phyloP scores from a whole-genome alignment of 768 basidiomycete genomes.

The Tephrocybe sp. region DNA sequence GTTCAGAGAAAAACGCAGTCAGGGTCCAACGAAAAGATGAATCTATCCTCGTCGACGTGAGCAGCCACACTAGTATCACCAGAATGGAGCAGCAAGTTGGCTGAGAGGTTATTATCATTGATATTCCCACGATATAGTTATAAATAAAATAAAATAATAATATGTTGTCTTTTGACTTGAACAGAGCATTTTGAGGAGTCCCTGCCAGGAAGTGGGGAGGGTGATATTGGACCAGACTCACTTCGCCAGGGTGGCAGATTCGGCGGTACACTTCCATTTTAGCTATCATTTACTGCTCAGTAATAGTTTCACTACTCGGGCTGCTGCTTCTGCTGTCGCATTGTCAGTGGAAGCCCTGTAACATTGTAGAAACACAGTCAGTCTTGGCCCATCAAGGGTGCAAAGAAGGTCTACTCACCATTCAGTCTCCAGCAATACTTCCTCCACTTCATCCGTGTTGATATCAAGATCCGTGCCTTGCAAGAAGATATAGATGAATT shows the following conservation, averaged over 20 bases:
- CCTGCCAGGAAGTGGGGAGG: too few relatives aligned
- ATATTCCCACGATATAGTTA: neutral
- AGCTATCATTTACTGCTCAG: neutral
- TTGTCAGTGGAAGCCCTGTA: slow-evolving; percentile 49
- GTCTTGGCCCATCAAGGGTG: neutral
- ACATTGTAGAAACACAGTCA: neutral
- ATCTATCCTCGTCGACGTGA: neutral
- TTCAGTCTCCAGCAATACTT: slow-evolving; percentile 76
- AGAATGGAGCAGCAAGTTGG: too few relatives aligned
- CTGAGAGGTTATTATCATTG: neutral
- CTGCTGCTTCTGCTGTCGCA: slow-evolving; percentile 39
- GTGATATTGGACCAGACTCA: too few relatives aligned
- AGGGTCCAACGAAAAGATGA: neutral
- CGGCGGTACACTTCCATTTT: too few relatives aligned
- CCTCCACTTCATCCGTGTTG: slow-evolving; percentile 68
- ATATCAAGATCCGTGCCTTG: slow-evolving; percentile 67
- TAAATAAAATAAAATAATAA: neutral
- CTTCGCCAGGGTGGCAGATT: too few relatives aligned
- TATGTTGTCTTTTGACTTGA: neutral
- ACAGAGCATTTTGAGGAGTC: too few relatives aligned
- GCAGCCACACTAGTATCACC: neutral
- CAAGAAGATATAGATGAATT: slow-evolving; percentile 76
- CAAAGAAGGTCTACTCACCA: slow-evolving; percentile 49
- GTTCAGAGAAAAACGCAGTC: neutral
- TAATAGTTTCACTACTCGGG: slow-evolving; percentile 40